A percentile compares a stretch with the other conserved stretches of the same genome.
Conservation (phyloP, 768 basidiomycete species). For the Phlebiopsis flavidoalba region DNA sequence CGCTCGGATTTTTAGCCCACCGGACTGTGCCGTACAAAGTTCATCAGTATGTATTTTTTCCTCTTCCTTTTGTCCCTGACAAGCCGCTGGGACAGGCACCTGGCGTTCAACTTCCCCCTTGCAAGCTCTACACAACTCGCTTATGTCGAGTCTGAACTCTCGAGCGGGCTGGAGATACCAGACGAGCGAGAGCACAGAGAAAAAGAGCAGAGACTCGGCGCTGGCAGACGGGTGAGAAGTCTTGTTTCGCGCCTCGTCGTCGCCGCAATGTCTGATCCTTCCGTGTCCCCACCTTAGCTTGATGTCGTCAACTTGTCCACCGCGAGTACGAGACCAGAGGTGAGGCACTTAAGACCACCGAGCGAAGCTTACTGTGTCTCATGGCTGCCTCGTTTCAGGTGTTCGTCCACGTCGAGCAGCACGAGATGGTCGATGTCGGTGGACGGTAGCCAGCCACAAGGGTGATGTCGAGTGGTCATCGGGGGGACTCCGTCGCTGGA, state of each 20-base stretch:
- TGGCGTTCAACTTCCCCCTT: constrained; percentile 34
- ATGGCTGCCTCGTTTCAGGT: background rate
- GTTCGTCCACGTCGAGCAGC: constrained; percentile 12
- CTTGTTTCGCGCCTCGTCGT: background rate
- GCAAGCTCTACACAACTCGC: constrained; percentile 38
- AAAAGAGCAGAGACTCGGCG: background rate
- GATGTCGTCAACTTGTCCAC: constrained; percentile 13
- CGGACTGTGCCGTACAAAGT: constrained; percentile 24
- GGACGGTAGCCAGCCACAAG: constrained; percentile 7
- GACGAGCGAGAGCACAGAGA: constrained; percentile 1
- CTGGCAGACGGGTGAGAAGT: constrained; percentile 1
- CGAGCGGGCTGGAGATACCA: constrained; percentile 21
- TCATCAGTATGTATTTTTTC: background rate
- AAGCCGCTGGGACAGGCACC: constrained; percentile 23
- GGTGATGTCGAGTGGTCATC: constrained; percentile 7
- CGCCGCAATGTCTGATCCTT: background rate
- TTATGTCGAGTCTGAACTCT: constrained; percentile 32
- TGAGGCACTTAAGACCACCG: background rate
- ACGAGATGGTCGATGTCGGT: constrained; percentile 11
- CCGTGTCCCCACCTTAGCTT: background rate
- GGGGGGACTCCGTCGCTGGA: background rate
- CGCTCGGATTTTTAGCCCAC: constrained; percentile 8
- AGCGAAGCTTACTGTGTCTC: background rate
- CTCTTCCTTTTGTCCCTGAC: background rate
- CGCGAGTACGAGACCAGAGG: constrained; percentile 7